Percentiles rank a stretch among this genome's conserved stretches.
phyloP scores from a whole-genome alignment of 2,329 filamentous ascomycete genomes.

The Dactylonectria macrodidyma region DNA sequence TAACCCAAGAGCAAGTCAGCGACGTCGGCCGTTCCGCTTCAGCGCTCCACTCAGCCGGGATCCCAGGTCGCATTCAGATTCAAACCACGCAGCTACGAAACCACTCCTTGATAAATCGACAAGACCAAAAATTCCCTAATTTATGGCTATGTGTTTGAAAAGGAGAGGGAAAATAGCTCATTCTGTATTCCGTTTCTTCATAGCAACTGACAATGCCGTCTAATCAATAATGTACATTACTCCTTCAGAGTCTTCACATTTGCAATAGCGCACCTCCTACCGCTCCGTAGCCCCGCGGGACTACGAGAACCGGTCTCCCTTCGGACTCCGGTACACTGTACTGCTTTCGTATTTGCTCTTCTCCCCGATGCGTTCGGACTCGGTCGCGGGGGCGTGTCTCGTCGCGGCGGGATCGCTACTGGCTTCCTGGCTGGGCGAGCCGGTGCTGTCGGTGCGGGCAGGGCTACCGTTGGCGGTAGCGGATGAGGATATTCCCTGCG shows the following conservation, averaged over 20 bases:
- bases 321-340: conserved; percentile 81
- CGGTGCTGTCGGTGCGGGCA: conserved; percentile 70
- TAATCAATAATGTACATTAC: conserved; percentile 43
- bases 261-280: neutral
- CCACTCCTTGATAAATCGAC: neutral
- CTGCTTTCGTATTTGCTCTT: conserved; percentile 93
- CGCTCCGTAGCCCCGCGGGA: neutral
- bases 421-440: conserved; percentile 80
- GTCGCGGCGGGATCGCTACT: conserved; percentile 88
- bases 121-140: conserved; percentile 3
- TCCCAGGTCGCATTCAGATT: conserved; percentile 34
- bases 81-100: conserved; percentile 27
- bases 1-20: conserved; percentile 18
- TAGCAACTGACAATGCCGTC: conserved; percentile 15
- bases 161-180: conserved; percentile 4
- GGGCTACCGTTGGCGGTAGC: conserved; percentile 59
- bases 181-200: conserved; percentile 19
- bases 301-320: conserved; percentile 87
- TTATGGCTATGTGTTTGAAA: neutral
- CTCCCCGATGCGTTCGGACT: conserved; percentile 76
- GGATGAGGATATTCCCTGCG: conserved; percentile 53
- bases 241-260: conserved; percentile 32
- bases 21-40: conserved; percentile 37
- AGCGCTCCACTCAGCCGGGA: conserved; percentile 43
- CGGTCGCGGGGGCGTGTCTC: conserved; percentile 82